A percentile compares a stretch with the other conserved stretches of the same genome.
Conservation (phyloP, 805 yeast species). For the Kazachstania africana region DNA sequence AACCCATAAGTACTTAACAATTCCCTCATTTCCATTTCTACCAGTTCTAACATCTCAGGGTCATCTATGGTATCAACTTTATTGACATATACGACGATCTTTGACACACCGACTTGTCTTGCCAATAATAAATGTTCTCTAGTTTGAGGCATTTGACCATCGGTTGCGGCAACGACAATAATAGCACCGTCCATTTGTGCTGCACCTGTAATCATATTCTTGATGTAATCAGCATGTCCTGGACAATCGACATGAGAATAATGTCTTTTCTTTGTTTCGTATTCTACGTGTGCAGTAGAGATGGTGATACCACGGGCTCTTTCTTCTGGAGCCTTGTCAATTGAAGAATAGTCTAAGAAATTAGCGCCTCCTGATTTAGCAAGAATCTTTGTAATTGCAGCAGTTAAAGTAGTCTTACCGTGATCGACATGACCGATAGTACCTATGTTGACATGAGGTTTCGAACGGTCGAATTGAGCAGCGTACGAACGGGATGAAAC, state of each 20-base stretch:
- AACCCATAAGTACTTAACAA: conserved; percentile 82
- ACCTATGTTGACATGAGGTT: conserved; percentile 95
- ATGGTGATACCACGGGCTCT: conserved; percentile 99
- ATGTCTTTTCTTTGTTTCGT: conserved; percentile 89
- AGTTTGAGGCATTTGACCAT: conserved; percentile 99
- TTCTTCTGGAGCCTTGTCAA: conserved; percentile 98
- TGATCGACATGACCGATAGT: conserved; percentile 99
- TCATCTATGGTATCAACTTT: conserved; percentile 97
- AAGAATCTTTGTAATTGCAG: conserved; percentile 94
- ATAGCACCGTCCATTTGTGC: conserved; percentile 99
- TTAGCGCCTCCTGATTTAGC: conserved; percentile 81
- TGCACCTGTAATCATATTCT: conserved; percentile 99
- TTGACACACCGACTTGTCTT: conserved; percentile 98
- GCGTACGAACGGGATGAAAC: conserved; percentile 40
- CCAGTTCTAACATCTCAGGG: conserved; percentile 97
- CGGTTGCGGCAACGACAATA: conserved; percentile 97
- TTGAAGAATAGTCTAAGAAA: conserved; percentile 85
- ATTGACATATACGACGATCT: conserved; percentile 94
- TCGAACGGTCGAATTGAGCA: conserved; percentile 73
- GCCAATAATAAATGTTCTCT: conserved; percentile 97
- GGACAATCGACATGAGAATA: conserved; percentile 98
- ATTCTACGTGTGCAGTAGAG: conserved; percentile 95
- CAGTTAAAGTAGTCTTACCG: conserved; percentile 96
- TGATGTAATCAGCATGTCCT: conserved; percentile 97
- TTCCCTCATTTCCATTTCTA: conserved; percentile 99